Conservation (phyloP, 192 early-diverging fungal species). For the Coemansia sp. region DNA sequence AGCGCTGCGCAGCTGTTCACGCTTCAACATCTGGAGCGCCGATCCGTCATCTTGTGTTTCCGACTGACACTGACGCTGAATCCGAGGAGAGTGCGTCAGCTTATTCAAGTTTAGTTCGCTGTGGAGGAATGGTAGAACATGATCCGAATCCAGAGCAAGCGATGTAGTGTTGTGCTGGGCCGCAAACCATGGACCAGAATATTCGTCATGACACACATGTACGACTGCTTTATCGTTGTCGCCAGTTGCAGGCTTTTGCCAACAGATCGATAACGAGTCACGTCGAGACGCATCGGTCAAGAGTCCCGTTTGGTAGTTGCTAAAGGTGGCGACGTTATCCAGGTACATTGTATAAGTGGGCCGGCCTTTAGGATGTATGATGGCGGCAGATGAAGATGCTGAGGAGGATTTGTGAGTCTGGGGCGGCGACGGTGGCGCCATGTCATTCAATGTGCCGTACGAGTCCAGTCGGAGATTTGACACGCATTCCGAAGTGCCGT, state of each 20-base stretch:
- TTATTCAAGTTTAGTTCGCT: slow-evolving; percentile 48
- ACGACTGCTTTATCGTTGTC: not conserved
- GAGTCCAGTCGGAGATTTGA: not conserved
- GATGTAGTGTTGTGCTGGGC: slow-evolving; percentile 16
- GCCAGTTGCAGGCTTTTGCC: slow-evolving; percentile 14
- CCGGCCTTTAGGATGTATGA: slow-evolving; percentile 6
- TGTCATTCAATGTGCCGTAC: not conserved
- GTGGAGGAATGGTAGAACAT: slow-evolving; percentile 44
- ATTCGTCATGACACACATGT: slow-evolving; percentile 18
- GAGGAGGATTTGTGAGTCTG: slow-evolving; percentile 28
- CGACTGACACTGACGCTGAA: not conserved
- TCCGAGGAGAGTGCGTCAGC: slow-evolving; percentile 8
- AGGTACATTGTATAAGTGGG: slow-evolving; percentile 21
- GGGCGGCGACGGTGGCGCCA: slow-evolving; percentile 30
- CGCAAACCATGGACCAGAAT: slow-evolving; percentile 47
- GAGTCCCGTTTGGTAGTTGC: slow-evolving; percentile 28
- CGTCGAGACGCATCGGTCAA: slow-evolving; percentile 23
- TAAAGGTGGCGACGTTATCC: slow-evolving; percentile 23
- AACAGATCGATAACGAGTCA: slow-evolving; percentile 33
- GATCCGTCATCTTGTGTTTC: slow-evolving; percentile 12
- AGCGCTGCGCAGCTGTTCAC: slow-evolving; percentile 28
- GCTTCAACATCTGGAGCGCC: slow-evolving; percentile 8
- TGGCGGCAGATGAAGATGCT: not conserved
- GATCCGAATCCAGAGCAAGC: slow-evolving; percentile 18
- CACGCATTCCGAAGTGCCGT: not conserved